Conservation (phyloP, 2,329 filamentous ascomycete species). For the Samsoniella hepiali region DNA sequence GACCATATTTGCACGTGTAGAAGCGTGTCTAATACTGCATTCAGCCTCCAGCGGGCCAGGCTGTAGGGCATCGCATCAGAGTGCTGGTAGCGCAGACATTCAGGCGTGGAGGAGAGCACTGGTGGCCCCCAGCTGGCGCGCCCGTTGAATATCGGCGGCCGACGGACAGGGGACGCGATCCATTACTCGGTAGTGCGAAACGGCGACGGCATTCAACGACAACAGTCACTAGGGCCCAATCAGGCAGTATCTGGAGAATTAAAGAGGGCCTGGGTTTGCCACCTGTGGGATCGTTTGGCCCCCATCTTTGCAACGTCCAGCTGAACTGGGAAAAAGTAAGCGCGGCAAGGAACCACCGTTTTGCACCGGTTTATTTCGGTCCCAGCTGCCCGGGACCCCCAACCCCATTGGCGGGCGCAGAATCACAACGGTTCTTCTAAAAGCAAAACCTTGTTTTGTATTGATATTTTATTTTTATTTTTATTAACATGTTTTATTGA, state of each 20-base stretch:
- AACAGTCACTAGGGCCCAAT: constrained; percentile 7
- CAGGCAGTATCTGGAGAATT: constrained; percentile 17
- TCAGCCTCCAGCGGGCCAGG: not conserved
- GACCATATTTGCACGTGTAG: not conserved
- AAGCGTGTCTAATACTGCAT: not conserved
- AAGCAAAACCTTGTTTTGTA: constrained; percentile 7
- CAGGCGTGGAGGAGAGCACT: not conserved
- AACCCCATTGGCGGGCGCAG: not conserved
- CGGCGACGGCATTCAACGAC: constrained; percentile 3
- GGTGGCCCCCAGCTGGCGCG: not conserved
- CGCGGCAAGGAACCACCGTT: constrained; percentile 17
- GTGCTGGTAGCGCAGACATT: not conserved
- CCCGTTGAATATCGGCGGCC: constrained; percentile 18
- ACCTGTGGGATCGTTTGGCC: constrained; percentile 10
- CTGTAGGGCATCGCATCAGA: not conserved
- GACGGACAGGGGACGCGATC: constrained; percentile 1
- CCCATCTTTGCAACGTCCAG: constrained; percentile 9
- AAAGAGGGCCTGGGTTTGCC: constrained; percentile 2
- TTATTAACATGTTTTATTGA: not conserved
- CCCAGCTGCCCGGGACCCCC: constrained; percentile 11
- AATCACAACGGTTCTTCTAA: constrained; percentile 9
- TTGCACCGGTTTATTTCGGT: constrained; percentile 11
- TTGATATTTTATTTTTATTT: not conserved
- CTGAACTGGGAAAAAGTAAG: constrained; percentile 15
- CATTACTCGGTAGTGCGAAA: constrained; percentile 1